Evolutionary conservation across 306 rosid species (phyloP).

Genomic region (Argentina anserina): DNA sequence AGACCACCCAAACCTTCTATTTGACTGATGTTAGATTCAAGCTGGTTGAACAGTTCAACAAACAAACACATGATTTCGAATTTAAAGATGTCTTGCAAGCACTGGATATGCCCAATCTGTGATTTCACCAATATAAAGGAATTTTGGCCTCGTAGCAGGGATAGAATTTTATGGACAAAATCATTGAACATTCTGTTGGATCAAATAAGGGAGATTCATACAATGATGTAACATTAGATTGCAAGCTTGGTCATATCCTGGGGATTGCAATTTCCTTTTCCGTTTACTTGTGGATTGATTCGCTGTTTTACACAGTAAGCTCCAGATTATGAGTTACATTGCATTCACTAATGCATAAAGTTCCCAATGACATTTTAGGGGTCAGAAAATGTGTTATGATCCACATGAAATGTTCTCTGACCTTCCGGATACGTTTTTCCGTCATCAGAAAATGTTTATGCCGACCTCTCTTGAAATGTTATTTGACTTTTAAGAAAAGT

Average conservation of each 20-base stretch:
- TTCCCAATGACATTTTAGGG: too few relatives aligned
- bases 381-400: too few relatives aligned
- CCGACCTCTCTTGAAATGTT: too few relatives aligned
- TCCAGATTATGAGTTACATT: not conserved
- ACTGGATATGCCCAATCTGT: slow-evolving; percentile 66
- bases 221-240: not conserved
- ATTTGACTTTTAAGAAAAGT: too few relatives aligned
- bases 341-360: too few relatives aligned
- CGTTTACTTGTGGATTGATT: not conserved
- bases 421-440: too few relatives aligned
- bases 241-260: not conserved
- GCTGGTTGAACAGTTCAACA: slow-evolving; percentile 83
- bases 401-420: too few relatives aligned
- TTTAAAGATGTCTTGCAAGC: slow-evolving; percentile 84
- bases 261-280: not conserved
- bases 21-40: slow-evolving; percentile 69
- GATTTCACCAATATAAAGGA: slow-evolving; percentile 14
- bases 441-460: too few relatives aligned
- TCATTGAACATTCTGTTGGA: not conserved
- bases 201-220: not conserved
- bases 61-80: slow-evolving; percentile 78
- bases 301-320: not conserved
- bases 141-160: not conserved
- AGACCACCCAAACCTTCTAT: slow-evolving; percentile 77
- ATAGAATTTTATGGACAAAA: not conserved